These are phyloP conservation scores for Trichoderma lentiforme DNA, from an alignment of 2,329 filamentous ascomycete genomes.

Conservation along the genomic window DNA sequence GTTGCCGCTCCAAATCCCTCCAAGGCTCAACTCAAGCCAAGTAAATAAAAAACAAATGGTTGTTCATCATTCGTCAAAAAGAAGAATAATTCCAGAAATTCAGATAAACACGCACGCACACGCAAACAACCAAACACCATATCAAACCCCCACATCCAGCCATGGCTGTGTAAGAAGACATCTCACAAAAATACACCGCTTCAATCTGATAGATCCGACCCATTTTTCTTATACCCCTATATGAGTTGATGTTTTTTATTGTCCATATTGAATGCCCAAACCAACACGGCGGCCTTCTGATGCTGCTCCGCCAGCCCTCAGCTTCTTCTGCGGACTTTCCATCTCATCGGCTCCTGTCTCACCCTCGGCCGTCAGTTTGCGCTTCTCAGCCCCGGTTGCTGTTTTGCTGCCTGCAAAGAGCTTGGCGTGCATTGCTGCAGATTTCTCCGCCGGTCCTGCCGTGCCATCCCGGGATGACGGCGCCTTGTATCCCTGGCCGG, in stretches of 20 bases:
- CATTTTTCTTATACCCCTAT: not conserved
- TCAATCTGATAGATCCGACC: not conserved
- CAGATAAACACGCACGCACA: not conserved
- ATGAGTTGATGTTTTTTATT: slow-evolving; percentile 16
- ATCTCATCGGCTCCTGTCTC: slow-evolving; percentile 32
- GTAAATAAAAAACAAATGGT: not conserved
- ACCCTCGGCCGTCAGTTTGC: slow-evolving; percentile 42
- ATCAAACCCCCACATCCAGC: not conserved
- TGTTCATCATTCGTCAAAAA: not conserved
- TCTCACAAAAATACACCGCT: not conserved
- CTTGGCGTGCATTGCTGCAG: slow-evolving; percentile 50
- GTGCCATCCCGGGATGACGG: slow-evolving; percentile 43
- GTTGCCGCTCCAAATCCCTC: not conserved
- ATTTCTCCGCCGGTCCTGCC: slow-evolving; percentile 44
- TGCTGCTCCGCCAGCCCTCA: slow-evolving; percentile 41
- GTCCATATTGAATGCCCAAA: slow-evolving; percentile 50
- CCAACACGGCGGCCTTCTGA: slow-evolving; percentile 44
- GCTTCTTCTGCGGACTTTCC: slow-evolving; percentile 51
- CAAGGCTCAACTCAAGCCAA: not conserved
- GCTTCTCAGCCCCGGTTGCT: slow-evolving; percentile 47
- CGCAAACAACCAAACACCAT: not conserved
- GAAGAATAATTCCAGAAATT: not conserved
- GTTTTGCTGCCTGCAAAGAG: slow-evolving; percentile 41
- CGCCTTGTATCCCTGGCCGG: slow-evolving; percentile 51
- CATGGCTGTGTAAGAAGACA: not conserved